Conservation (phyloP, 306 rosid species). For the Arachis hypogaea region DNA sequence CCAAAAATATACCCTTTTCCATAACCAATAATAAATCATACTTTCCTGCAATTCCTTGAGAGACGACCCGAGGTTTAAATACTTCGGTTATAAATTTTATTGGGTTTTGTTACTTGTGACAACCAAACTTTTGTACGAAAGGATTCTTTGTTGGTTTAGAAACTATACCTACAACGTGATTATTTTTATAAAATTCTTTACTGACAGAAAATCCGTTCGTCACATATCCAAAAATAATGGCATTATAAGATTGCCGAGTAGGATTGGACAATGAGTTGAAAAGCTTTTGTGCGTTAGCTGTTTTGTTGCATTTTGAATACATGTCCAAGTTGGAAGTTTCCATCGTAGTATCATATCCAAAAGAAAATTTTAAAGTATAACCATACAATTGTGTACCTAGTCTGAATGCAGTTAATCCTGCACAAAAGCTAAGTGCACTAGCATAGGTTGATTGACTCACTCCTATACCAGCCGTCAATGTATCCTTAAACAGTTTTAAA, state of each 20-base stretch:
- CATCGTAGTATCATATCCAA: conserved; percentile 65
- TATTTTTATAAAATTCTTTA: no score
- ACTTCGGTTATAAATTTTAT: no score
- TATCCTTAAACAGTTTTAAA: conserved; percentile 61
- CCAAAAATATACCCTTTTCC: no score
- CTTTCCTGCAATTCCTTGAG: no score
- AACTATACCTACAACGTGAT: no score
- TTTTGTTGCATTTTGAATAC: conserved; percentile 78
- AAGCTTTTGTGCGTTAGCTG: conserved; percentile 63
- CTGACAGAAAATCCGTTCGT: no score
- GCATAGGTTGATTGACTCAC: conserved; percentile 89
- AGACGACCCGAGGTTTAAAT: no score
- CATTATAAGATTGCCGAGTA: conserved; percentile 74
- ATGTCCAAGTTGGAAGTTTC: conserved; percentile 88
- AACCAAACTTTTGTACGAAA: no score
- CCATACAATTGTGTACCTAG: conserved; percentile 80
- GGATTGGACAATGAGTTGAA: conserved; percentile 59
- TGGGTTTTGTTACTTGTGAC: no score
- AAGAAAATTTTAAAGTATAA: conserved; percentile 63
- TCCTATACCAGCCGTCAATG: conserved; percentile 64
- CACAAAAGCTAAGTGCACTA: conserved; percentile 79
- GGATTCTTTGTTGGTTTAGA: no score
- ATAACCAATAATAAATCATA: no score
- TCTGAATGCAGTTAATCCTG: conserved; percentile 63
- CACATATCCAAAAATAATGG: conserved; percentile 68